Percentiles rank a stretch among this genome's conserved stretches.
Conservation (phyloP, 176 grass and related monocot genomes). For the Triticum urartu region DNA sequence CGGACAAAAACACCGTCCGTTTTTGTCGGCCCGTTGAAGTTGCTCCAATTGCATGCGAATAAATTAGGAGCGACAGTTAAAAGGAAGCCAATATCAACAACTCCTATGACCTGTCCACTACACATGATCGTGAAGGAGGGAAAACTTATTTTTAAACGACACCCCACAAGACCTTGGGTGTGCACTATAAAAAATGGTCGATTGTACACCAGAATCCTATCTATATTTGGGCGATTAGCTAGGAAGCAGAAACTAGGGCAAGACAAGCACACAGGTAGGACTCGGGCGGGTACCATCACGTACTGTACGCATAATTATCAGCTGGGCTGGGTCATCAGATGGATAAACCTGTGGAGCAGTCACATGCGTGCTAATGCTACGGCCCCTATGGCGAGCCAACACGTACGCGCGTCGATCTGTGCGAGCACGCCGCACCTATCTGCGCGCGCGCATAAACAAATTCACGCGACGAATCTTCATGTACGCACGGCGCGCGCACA, state of each 20-base stretch:
- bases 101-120: background rate
- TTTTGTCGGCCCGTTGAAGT: no score
- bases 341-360: background rate
- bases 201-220: background rate
- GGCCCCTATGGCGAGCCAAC: background rate
- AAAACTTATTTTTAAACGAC: background rate
- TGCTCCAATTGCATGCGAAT: background rate
- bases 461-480: background rate
- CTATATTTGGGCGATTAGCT: background rate
- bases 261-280: background rate
- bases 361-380: background rate
- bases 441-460: background rate
- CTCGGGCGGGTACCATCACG: background rate
- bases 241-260: background rate
- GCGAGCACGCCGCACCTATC: background rate
- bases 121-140: background rate
- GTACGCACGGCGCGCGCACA: background rate
- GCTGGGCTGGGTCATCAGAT: background rate
- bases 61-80: background rate
- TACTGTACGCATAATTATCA: background rate
- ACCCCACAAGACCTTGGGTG: background rate
- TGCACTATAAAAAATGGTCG: background rate
- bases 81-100: background rate
- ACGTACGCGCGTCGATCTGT: background rate
- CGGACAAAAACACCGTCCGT: no score